phyloP scores from a whole-genome alignment of 106 monocot species.

The Allium cepa region DNA sequence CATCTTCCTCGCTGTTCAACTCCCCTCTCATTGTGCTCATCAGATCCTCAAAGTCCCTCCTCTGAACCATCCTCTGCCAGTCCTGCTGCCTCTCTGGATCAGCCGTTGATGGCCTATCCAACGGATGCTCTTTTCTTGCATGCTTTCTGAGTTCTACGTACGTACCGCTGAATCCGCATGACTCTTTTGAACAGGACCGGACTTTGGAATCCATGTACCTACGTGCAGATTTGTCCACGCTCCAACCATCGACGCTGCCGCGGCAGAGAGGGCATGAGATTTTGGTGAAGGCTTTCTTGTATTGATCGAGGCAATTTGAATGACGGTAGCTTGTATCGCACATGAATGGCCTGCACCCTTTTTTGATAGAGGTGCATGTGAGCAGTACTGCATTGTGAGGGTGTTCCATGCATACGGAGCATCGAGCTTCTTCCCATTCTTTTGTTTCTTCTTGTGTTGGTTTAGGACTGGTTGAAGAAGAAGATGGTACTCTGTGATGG shows the following conservation, averaged over 20 bases:
- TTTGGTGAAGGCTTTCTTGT: slow-evolving; percentile 40
- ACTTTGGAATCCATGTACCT: slow-evolving; percentile 54
- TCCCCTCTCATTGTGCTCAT: slow-evolving; percentile 57
- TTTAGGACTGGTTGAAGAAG: slow-evolving; percentile 13
- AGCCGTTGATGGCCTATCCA: slow-evolving; percentile 45
- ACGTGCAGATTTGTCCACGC: slow-evolving; percentile 42
- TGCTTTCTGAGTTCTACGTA: slow-evolving; percentile 76
- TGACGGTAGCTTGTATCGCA: slow-evolving; percentile 91
- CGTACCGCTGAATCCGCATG: slow-evolving; percentile 47
- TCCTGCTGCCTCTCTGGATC: slow-evolving; percentile 74
- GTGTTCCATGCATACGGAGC: slow-evolving; percentile 91
- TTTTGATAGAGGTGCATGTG: slow-evolving; percentile 52
- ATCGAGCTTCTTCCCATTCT: slow-evolving; percentile 77
- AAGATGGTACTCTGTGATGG: slow-evolving; percentile 5
- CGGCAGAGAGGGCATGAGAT: slow-evolving; percentile 79
- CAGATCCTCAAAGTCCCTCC: slow-evolving; percentile 66
- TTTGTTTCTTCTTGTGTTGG: slow-evolving; percentile 23
- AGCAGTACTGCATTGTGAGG: slow-evolving; percentile 98
- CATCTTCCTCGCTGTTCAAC: slow-evolving; percentile 17
- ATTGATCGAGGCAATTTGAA: slow-evolving; percentile 95
- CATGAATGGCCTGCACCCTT: slow-evolving; percentile 86
- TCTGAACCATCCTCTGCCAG: slow-evolving; percentile 76
- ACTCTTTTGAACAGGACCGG: slow-evolving; percentile 65
- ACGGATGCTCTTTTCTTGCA: slow-evolving; percentile 69
- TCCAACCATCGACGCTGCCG: slow-evolving; percentile 45